These are phyloP conservation scores for Amaranthus palmeri DNA, from an alignment of 148 eudicot genomes.

Conservation along the genomic window DNA sequence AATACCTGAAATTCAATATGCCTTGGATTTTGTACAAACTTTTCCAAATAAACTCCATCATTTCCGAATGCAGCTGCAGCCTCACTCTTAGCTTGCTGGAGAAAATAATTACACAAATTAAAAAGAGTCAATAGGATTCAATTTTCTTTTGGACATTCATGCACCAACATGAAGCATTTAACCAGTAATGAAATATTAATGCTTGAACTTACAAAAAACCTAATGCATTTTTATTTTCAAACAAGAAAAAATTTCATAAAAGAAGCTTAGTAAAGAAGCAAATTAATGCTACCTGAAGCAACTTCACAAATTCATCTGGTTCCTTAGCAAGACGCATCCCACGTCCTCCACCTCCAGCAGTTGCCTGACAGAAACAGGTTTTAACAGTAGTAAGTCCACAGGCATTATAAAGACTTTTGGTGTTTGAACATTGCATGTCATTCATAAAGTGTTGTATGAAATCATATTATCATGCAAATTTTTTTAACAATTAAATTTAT, in stretches of 20 bases:
- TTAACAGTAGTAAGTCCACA: not conserved
- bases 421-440: not conserved
- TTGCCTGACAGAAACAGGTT: conserved; percentile 55
- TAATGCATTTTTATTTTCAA: too few relatives aligned
- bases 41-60: conserved; percentile 97
- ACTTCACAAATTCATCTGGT: conserved; percentile 88
- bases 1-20: conserved; percentile 98
- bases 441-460: not conserved
- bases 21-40: conserved; percentile 84
- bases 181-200: too few relatives aligned
- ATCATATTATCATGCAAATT: not conserved
- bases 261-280: not conserved
- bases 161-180: too few relatives aligned
- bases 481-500: not conserved
- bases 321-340: conserved; percentile 99
- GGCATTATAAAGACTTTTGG: not conserved
- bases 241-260: not conserved
- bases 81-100: conserved; percentile 93
- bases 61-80: conserved; percentile 99
- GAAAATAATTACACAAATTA: conserved; percentile 2
- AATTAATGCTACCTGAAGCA: conserved; percentile 68
- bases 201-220: not conserved
- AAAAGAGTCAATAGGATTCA: not conserved
- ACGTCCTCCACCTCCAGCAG: conserved; percentile 99
- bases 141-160: too few relatives aligned